These are phyloP conservation scores for Candida parachauliodes DNA, from an alignment of 805 yeast species.

Conservation along the genomic window DNA sequence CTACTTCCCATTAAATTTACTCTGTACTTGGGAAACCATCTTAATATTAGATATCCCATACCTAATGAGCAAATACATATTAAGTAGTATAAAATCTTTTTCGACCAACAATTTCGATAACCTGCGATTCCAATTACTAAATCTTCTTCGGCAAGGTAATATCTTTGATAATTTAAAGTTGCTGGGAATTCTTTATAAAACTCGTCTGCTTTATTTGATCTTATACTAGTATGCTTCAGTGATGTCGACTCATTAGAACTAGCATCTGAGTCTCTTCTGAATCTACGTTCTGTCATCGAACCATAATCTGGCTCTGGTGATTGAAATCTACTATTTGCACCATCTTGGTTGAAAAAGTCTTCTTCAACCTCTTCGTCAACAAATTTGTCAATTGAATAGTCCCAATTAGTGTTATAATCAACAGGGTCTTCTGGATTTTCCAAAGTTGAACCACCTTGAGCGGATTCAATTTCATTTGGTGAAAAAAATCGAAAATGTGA, in stretches of 20 bases:
- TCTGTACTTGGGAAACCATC: slow-evolving; percentile 85
- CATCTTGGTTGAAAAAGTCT: background rate
- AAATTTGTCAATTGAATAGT: slow-evolving; percentile 50
- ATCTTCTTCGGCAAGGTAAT: slow-evolving; percentile 94
- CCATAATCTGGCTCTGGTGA: slow-evolving; percentile 22
- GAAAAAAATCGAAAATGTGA: slow-evolving; percentile 75
- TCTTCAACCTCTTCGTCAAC: slow-evolving; percentile 16
- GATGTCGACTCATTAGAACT: slow-evolving; percentile 12
- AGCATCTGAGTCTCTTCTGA: slow-evolving; percentile 17
- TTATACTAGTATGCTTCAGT: slow-evolving; percentile 16
- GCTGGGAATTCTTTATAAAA: slow-evolving; percentile 27
- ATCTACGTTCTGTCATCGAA: slow-evolving; percentile 24
- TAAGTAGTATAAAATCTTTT: slow-evolving; percentile 46
- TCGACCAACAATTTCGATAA: slow-evolving; percentile 52
- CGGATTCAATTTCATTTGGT: slow-evolving; percentile 75
- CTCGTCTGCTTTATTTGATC: slow-evolving; percentile 17
- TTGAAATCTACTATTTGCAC: slow-evolving; percentile 6
- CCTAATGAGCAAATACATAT: slow-evolving; percentile 66
- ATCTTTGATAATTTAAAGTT: slow-evolving; percentile 61
- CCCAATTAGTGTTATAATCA: slow-evolving; percentile 77
- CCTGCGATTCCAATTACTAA: slow-evolving; percentile 94
- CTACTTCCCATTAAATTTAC: slow-evolving; percentile 63
- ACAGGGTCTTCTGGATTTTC: slow-evolving; percentile 54
- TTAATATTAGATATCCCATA: slow-evolving; percentile 60
- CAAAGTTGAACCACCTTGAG: slow-evolving; percentile 82